Evolutionary conservation across 345 rosid genomes (phyloP), one percentile per base, ranked within the genome.

Genomic region (Raphanus sativus): DNA sequence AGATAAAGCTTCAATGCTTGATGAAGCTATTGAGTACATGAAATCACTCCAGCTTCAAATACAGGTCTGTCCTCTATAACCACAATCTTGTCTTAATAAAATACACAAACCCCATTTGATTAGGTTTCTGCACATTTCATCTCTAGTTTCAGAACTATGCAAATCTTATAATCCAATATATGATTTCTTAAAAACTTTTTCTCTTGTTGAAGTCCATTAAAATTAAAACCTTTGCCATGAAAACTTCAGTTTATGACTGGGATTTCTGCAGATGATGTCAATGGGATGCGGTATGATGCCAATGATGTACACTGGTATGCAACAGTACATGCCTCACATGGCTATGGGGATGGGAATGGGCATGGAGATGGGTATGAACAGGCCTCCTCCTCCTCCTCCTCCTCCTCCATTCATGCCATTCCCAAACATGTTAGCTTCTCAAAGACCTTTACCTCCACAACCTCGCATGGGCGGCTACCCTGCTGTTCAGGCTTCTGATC

Each of bases 201-300:
- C 1, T 56, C 15, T 54, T 67, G n/a, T 60, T 65, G 1, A 30
- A 54, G 77, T 65, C 38, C 26, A n/a, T 74, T 56, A 63, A 50
- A 63, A 1, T 30, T 62, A 62, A 24, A 10, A 32, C 7, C 4
- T 64, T 65, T 4, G 28, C 64, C 29, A 21, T 64, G 52, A 21
- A 16, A 56, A 75, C 55, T 61, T 26, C 10, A 69, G 74, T 62
- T 76, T 50, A 58, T 67, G 67, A 73, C 28, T 68, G 67, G 36
- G 48, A 70, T 77, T 56, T 13, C 17, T 77, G 77, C 84, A 91
- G 95, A 86, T 88, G 87, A 92, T 92, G 96, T 92, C 96, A 77
- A 86, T 90, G 93, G 92, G 96, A 81, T 89, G 93, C 58, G 82
- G 97, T 73, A 80, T 90, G 87, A 87, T 86, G 48, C 93, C 93